Evolutionary conservation across 2,329 filamentous ascomycete genomes (phyloP).

Genomic region (Pseudogymnoascus sp.): DNA sequence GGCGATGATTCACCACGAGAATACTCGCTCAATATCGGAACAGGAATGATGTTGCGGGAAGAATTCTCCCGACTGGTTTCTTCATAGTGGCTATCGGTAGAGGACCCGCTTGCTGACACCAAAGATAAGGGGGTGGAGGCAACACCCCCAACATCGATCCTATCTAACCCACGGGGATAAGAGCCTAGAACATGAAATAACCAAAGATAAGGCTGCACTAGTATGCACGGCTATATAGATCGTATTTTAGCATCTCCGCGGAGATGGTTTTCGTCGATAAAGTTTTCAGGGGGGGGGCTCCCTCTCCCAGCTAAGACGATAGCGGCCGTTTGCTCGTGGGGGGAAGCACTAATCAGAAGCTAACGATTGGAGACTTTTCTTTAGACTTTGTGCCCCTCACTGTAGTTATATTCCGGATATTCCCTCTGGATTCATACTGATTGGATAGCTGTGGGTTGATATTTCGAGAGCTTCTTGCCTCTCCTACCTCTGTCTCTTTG

Average conservation of each 20-base stretch:
- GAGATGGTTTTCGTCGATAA: background rate
- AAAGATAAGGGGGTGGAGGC: constrained; percentile 1
- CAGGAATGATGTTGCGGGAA: background rate
- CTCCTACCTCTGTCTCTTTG: background rate
- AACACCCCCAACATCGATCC: constrained; percentile 1
- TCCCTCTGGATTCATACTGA: background rate
- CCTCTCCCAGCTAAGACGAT: background rate
- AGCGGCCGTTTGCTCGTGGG: background rate
- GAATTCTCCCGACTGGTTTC: background rate
- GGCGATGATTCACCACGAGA: background rate
- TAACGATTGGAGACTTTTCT: background rate
- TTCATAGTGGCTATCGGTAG: background rate
- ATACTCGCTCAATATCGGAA: background rate
- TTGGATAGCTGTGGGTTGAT: background rate
- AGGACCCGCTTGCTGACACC: background rate
- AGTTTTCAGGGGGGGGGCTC: background rate
- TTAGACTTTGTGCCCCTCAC: background rate
- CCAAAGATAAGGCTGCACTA: background rate
- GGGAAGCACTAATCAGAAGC: background rate
- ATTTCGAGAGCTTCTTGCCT: background rate
- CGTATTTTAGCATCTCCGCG: constrained; percentile 5
- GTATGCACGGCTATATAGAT: background rate
- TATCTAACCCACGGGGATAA: constrained; percentile 6
- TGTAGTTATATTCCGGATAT: background rate
- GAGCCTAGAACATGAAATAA: background rate